Evolutionary conservation across 305 asterid genomes (phyloP).

Genomic region (Lippia alba): DNA sequence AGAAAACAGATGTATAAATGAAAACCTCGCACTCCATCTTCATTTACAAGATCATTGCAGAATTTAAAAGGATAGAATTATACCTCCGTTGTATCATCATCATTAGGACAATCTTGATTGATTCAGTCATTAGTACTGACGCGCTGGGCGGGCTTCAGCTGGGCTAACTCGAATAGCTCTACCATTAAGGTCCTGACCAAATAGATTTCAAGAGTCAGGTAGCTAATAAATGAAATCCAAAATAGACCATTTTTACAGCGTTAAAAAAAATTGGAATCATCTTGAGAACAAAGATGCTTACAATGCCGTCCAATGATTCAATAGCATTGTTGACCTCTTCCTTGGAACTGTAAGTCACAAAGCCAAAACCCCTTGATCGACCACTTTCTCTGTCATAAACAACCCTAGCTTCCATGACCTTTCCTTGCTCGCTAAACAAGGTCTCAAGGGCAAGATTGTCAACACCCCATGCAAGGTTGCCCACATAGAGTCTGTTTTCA

Average conservation of each 20-base stretch:
- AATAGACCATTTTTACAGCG: too few relatives aligned
- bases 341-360: conserved; percentile 71
- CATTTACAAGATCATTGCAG: conserved; percentile 3
- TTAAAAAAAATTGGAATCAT: neutral
- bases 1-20: conserved; percentile 18
- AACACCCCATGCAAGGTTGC: conserved; percentile 91
- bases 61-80: neutral
- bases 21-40: conserved; percentile 8
- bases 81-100: conserved; percentile 29
- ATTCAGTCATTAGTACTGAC: conserved; percentile 40
- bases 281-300: conserved; percentile 46
- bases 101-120: conserved; percentile 23
- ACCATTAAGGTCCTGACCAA: conserved; percentile 79
- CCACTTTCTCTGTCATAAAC: conserved; percentile 86
- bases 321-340: conserved; percentile 79
- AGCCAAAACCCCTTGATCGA: conserved; percentile 93
- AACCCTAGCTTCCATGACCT: conserved; percentile 83
- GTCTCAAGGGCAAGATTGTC: conserved; percentile 73
- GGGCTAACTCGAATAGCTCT: conserved; percentile 77
- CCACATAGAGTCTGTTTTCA: conserved; percentile 67
- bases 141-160: conserved; percentile 79
- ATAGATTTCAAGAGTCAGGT: conserved; percentile 18
- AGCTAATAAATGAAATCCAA: neutral
- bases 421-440: conserved; percentile 84
- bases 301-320: conserved; percentile 68